Evolutionary conservation across 345 rosid genomes (phyloP), one percentile per base, ranked within the genome.

Genomic region (Luvunga scandens): DNA sequence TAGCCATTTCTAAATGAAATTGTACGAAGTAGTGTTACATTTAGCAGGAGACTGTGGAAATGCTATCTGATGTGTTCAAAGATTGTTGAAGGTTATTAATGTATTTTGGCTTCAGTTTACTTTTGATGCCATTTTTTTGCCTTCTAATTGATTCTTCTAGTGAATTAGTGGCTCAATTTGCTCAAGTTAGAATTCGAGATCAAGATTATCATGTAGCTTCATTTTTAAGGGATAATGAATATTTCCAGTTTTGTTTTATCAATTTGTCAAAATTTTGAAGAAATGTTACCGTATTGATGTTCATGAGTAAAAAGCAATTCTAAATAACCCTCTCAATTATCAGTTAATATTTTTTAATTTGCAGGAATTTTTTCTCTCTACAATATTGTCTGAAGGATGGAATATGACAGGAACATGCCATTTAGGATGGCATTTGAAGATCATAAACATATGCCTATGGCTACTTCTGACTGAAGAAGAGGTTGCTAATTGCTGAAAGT

Each of bases 341-440:
- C 77, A 53, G 77, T 72, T 84, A 69, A 72, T 80, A 60, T 61
- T 75, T 83, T 80, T 79, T 73, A 70, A 78, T 66, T 80, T 75
- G 82, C 88, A 80, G 90, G 88, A 71, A 68, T 75, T 69, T 69
- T 45, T 28, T 66, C 60, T 78, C 73, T 70, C 77, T 22, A 45
- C 75, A 53, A 55, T 65, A 31, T 65, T 65, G 81, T 65, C 45
- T 7, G 12, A 66, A 69, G 36, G 84, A 75, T 66, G 59, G 62
- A 61, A 70, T 57, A 39, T 71, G 73, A 65, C 67, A 19, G 57
- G 45, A 72, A 77, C 45, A 71, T 66, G 64, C 71, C 6, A 14
- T 55, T 38, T 63, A 73, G 68, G 57, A 30, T 80, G 50, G 57
- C 68, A 36, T 79, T 71, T 74, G 78, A 77, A 78, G 85, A 53